Evolutionary conservation across 176 grass and related monocot species (phyloP).

Genomic region (Microstegium vimineum): DNA sequence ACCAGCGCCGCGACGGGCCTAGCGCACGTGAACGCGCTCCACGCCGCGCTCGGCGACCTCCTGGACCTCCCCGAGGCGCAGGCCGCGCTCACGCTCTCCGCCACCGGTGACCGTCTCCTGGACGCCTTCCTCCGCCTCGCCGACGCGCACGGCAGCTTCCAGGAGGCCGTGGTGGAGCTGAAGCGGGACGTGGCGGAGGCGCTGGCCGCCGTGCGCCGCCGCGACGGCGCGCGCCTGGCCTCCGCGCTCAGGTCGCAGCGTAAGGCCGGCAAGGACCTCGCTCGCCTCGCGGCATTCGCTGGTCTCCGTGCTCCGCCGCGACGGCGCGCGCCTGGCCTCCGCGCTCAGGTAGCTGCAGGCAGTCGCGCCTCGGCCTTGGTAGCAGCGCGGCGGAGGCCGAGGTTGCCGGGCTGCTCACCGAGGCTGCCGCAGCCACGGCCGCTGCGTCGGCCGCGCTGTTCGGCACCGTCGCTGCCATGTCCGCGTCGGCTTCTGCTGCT

Average conservation of each 20-base stretch:
- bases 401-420: slow-evolving; percentile 41
- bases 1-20: slow-evolving; percentile 17
- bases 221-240: slow-evolving; percentile 31
- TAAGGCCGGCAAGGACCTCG: slow-evolving; percentile 48
- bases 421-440: slow-evolving; percentile 39
- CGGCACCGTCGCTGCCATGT: slow-evolving; percentile 34
- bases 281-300: slow-evolving; percentile 30
- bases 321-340: not conserved
- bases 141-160: slow-evolving; percentile 65
- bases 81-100: slow-evolving; percentile 29
- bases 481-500: slow-evolving; percentile 13
- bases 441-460: slow-evolving; percentile 42
- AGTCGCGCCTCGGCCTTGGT: not conserved
- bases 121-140: slow-evolving; percentile 68
- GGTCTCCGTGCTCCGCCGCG: not conserved
- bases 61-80: slow-evolving; percentile 45
- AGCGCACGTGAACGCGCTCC: slow-evolving; percentile 46
- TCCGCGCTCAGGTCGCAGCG: slow-evolving; percentile 34
- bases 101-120: slow-evolving; percentile 42
- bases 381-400: slow-evolving; percentile 32
- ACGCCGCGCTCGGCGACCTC: slow-evolving; percentile 46
- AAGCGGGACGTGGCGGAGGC: slow-evolving; percentile 42
- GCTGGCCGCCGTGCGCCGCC: slow-evolving; percentile 38
- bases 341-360: not conserved
- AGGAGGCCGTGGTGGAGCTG: slow-evolving; percentile 42